Evolutionary conservation across 2,329 filamentous ascomycete species (phyloP).

Genomic region (Neofusicoccum sp.): DNA sequence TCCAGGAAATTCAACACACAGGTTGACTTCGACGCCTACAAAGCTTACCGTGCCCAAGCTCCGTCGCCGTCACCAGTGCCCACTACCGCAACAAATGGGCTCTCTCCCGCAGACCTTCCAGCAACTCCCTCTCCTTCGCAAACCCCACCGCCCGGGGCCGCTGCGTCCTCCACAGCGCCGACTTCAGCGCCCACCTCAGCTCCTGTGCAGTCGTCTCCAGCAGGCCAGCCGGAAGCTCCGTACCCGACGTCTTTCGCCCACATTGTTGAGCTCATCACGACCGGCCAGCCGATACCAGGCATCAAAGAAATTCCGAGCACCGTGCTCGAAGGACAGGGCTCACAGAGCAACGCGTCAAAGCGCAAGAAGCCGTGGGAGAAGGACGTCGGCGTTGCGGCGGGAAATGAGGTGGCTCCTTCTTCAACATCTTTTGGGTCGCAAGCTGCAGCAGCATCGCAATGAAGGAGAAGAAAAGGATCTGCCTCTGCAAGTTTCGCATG

Average conservation of each 20-base stretch:
- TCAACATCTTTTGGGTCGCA: neutral
- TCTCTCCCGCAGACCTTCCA: neutral
- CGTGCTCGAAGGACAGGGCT: constrained; percentile 68
- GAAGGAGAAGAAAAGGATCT: neutral
- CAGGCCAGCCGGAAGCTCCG: constrained; percentile 47
- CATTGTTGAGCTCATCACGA: constrained; percentile 80
- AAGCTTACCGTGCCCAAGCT: constrained; percentile 54
- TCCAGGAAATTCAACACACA: constrained; percentile 44
- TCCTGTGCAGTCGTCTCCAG: neutral
- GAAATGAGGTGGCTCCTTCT: neutral
- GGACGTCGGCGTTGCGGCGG: constrained; percentile 15
- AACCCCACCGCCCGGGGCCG: constrained; percentile 19
- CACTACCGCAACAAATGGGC: neutral
- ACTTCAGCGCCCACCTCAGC: constrained; percentile 17
- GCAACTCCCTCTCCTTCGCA: neutral
- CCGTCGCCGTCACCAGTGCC: neutral
- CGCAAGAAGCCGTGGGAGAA: constrained; percentile 77
- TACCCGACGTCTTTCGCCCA: constrained; percentile 83
- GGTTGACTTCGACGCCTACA: constrained; percentile 68
- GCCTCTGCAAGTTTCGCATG: too few species aligned
- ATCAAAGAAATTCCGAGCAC: constrained; percentile 85
- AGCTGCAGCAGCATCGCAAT: neutral
- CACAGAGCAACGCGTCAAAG: constrained; percentile 50
- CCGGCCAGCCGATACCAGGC: constrained; percentile 78
- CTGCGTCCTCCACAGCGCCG: constrained; percentile 20